Evolutionary conservation across 768 basidiomycete species (phyloP).

Genomic region (Crassisporium funariophilum): DNA sequence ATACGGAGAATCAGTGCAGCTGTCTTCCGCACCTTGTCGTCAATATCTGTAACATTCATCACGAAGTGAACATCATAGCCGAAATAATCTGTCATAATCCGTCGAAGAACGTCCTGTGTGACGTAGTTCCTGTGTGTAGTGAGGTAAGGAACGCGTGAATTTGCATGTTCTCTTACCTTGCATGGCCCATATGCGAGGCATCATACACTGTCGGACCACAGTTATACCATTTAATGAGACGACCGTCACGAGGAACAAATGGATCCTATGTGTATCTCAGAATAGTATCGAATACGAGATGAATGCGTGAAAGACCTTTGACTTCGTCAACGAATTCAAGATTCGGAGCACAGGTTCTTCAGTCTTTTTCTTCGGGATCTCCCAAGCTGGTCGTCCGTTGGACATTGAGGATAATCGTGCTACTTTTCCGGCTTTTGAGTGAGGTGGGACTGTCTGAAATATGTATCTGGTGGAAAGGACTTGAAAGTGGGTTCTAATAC

Average conservation of each 20-base stretch:
- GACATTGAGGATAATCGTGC: conserved; percentile 45
- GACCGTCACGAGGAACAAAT: conserved; percentile 69
- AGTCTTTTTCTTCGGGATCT: conserved; percentile 39
- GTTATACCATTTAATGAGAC: conserved; percentile 96
- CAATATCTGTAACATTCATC: conserved; percentile 99
- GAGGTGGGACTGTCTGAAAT: conserved; percentile 3
- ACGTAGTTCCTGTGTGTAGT: conserved; percentile 81
- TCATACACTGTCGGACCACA: conserved; percentile 99
- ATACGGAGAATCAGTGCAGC: conserved; percentile 1
- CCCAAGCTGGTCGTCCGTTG: conserved; percentile 64
- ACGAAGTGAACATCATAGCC: conserved; percentile 98
- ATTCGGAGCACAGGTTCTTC: conserved; percentile 74
- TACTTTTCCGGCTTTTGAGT: conserved; percentile 4
- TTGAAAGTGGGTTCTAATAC: conserved; percentile 17
- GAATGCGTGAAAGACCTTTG: conserved; percentile 60
- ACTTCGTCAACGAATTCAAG: conserved; percentile 91
- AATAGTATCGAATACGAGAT: conserved; percentile 18
- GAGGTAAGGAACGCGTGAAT: conserved; percentile 4
- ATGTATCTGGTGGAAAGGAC: conserved; percentile 18
- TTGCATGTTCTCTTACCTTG: conserved; percentile 58
- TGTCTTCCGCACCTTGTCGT: conserved; percentile 87
- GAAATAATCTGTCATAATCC: conserved; percentile 95
- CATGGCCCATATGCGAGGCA: conserved; percentile 98
- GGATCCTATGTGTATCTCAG: conserved; percentile 54
- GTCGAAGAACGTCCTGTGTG: conserved; percentile 86